A percentile compares a stretch with the other conserved stretches of the same genome.
Evolutionary conservation across 441 rosid genomes (phyloP).

Genomic region (Erysimum cheiri): DNA sequence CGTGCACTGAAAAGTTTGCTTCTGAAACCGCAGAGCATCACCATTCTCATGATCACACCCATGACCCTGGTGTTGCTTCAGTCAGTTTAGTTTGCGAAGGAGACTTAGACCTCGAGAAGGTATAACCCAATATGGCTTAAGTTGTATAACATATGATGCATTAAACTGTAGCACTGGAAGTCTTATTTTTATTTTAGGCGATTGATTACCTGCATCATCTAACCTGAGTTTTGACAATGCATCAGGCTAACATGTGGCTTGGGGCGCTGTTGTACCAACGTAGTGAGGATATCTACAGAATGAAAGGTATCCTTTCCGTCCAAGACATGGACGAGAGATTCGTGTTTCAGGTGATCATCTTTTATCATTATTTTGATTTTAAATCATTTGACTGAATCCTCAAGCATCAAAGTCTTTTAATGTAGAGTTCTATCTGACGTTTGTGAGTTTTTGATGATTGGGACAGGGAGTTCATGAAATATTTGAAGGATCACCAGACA

Average conservation of each 20-base stretch:
- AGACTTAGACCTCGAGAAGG: slow-evolving; percentile 94
- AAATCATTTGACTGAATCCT: neutral
- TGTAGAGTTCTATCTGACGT: slow-evolving; percentile 11
- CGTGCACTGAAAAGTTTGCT: slow-evolving; percentile 16
- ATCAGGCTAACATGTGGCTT: slow-evolving; percentile 94
- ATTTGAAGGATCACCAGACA: slow-evolving; percentile 97
- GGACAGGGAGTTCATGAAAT: slow-evolving; percentile 89
- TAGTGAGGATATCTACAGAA: slow-evolving; percentile 87
- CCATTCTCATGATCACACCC: slow-evolving; percentile 85
- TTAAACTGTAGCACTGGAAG: slow-evolving; percentile 22
- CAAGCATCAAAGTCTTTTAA: neutral
- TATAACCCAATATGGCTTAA: slow-evolving; percentile 33
- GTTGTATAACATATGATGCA: slow-evolving; percentile 4
- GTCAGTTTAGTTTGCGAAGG: slow-evolving; percentile 95
- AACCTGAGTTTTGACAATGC: slow-evolving; percentile 29
- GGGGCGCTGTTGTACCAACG: slow-evolving; percentile 80
- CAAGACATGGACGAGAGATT: slow-evolving; percentile 87
- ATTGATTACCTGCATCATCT: slow-evolving; percentile 30
- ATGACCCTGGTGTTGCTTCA: slow-evolving; percentile 93
- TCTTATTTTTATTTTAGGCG: neutral
- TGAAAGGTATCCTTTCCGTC: slow-evolving; percentile 93
- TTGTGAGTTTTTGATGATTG: slow-evolving; percentile 3
- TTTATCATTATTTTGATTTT: neutral
- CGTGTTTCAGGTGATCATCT: slow-evolving; percentile 60
- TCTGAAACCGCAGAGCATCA: slow-evolving; percentile 63